phyloP scores from a whole-genome alignment of 2,329 filamentous ascomycete species.

The Fusarium nurragi region DNA sequence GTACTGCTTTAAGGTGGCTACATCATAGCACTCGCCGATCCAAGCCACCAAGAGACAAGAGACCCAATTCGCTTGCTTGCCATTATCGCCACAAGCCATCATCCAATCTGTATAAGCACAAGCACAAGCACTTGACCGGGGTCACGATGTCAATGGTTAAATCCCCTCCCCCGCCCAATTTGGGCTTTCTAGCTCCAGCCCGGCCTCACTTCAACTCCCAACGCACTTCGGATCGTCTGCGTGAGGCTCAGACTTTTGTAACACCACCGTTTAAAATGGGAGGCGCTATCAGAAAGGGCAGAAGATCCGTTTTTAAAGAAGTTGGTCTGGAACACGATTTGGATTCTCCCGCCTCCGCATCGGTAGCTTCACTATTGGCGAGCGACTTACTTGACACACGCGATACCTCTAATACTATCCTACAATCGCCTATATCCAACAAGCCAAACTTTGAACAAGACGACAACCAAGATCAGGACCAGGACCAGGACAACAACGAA shows the following conservation, averaged over 20 bases:
- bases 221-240: slow-evolving; percentile 61
- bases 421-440: neutral
- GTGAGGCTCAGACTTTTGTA: slow-evolving; percentile 56
- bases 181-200: slow-evolving; percentile 35
- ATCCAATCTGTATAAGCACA: slow-evolving; percentile 16
- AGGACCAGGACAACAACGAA: slow-evolving; percentile 4
- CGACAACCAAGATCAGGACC: slow-evolving; percentile 5
- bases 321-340: slow-evolving; percentile 55
- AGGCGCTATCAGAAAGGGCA: slow-evolving; percentile 59
- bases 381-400: slow-evolving; percentile 31
- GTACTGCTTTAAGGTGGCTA: slow-evolving; percentile 39
- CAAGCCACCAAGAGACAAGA: slow-evolving; percentile 28
- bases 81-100: slow-evolving; percentile 33
- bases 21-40: slow-evolving; percentile 43
- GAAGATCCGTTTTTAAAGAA: slow-evolving; percentile 64
- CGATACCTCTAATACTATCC: slow-evolving; percentile 43
- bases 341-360: slow-evolving; percentile 35
- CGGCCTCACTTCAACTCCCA: slow-evolving; percentile 63
- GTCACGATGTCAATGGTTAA: slow-evolving; percentile 37
- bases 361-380: slow-evolving; percentile 13
- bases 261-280: slow-evolving; percentile 53
- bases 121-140: neutral
- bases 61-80: slow-evolving; percentile 9
- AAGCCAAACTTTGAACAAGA: slow-evolving; percentile 15
- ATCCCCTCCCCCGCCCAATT: slow-evolving; percentile 31